Percentiles rank a stretch among this genome's conserved stretches.
These are phyloP conservation scores for Phytophthora palmivora DNA, from an alignment of 352 stramenopile species.

Conservation along the genomic window DNA sequence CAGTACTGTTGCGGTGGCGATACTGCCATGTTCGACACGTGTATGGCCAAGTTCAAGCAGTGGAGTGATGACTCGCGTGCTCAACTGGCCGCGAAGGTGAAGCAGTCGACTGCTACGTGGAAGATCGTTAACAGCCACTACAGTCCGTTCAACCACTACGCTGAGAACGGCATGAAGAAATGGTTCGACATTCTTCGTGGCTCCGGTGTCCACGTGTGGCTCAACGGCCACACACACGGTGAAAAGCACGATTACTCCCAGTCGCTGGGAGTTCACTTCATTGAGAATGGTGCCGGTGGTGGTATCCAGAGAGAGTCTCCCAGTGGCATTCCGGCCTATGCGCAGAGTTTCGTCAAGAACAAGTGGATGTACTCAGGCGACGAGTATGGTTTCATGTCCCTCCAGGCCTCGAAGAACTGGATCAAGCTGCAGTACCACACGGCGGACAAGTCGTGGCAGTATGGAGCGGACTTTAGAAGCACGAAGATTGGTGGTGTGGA, in stretches of 20 bases:
- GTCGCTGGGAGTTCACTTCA: conserved; percentile 22
- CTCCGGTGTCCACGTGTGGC: conserved; percentile 16
- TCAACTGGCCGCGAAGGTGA: conserved; percentile 23
- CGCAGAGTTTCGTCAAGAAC: conserved; percentile 14
- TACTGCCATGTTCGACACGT: conserved; percentile 21
- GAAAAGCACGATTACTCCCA: conserved; percentile 30
- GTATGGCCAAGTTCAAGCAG: conserved; percentile 13
- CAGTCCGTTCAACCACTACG: conserved; percentile 26
- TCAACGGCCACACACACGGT: conserved; percentile 31
- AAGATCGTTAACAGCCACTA: conserved; percentile 33
- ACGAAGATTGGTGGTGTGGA: conserved; percentile 21
- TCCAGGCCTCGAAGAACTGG: conserved; percentile 23
- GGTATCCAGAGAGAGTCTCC: conserved; percentile 28
- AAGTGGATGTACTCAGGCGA: conserved; percentile 21
- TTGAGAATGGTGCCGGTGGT: conserved; percentile 30
- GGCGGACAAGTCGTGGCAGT: conserved; percentile 16
- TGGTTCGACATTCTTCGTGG: conserved; percentile 22
- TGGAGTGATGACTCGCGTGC: conserved; percentile 21
- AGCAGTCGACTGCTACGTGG: conserved; percentile 28
- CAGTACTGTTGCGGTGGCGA: conserved; percentile 23
- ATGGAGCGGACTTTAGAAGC: conserved; percentile 10
- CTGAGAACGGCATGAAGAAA: conserved; percentile 25
- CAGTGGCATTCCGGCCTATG: conserved; percentile 25
- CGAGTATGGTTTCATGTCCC: conserved; percentile 30
- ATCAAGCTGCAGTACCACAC: conserved; percentile 33